Percentiles rank a stretch among this genome's conserved stretches.
Conservation (phyloP, 352 stramenopile genomes). For the Phytophthora melonis region DNA sequence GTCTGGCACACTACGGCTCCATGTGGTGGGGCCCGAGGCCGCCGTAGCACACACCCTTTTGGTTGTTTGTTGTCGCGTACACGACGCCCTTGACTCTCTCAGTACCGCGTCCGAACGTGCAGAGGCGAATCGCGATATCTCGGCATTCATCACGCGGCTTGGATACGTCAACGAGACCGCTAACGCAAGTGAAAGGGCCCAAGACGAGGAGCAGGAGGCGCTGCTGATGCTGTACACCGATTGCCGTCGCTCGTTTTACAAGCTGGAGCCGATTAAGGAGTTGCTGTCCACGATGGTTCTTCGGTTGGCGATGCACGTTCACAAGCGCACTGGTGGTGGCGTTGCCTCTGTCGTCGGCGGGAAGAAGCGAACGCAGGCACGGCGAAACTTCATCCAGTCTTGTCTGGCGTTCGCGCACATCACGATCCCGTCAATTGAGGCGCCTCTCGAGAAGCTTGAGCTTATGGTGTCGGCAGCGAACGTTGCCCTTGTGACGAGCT, state of each 20-base stretch:
- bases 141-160: slow-evolving; percentile 81
- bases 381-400: slow-evolving; percentile 87
- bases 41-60: slow-evolving; percentile 89
- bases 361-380: slow-evolving; percentile 43
- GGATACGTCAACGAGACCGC: slow-evolving; percentile 40
- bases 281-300: slow-evolving; percentile 68
- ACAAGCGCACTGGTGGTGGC: slow-evolving; percentile 40
- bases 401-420: slow-evolving; percentile 92
- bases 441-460: slow-evolving; percentile 59
- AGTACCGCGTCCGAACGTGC: slow-evolving; percentile 64
- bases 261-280: slow-evolving; percentile 80
- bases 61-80: slow-evolving; percentile 83
- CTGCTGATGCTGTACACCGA: slow-evolving; percentile 91
- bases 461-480: slow-evolving; percentile 75
- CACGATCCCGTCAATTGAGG: slow-evolving; percentile 86
- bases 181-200: slow-evolving; percentile 26
- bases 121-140: slow-evolving; percentile 75
- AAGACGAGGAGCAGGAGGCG: slow-evolving; percentile 81
- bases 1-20: slow-evolving; percentile 56
- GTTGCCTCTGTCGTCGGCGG: slow-evolving; percentile 10
- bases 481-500: slow-evolving; percentile 74
- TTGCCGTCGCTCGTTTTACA: slow-evolving; percentile 88
- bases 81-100: slow-evolving; percentile 86
- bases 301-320: slow-evolving; percentile 67
- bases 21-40: slow-evolving; percentile 76